Conservation (phyloP, 1,284 basidiomycete genomes). For the Macrocybe sp. region DNA sequence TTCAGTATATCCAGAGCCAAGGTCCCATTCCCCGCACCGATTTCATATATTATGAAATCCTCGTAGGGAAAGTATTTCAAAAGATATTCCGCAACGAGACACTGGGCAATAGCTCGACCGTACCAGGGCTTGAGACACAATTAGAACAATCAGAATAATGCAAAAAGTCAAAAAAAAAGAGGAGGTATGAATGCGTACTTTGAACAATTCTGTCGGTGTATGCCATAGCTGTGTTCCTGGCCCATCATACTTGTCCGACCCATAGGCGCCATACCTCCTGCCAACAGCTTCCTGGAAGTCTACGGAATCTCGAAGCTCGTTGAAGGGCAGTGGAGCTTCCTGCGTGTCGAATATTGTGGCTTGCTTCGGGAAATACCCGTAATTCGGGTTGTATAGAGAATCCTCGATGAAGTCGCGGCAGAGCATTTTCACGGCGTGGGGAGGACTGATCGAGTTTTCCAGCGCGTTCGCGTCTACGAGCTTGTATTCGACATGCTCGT, state of each 20-base stretch:
- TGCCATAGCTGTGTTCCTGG: slow-evolving; percentile 96
- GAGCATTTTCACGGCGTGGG: slow-evolving; percentile 87
- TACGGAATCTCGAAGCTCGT: slow-evolving; percentile 56
- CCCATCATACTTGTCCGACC: slow-evolving; percentile 55
- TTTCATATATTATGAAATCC: slow-evolving; percentile 94
- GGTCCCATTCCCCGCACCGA: slow-evolving; percentile 97
- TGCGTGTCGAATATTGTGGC: slow-evolving; percentile 81
- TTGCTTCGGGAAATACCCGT: slow-evolving; percentile 95
- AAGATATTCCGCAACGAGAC: slow-evolving; percentile 88
- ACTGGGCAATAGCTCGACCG: slow-evolving; percentile 85
- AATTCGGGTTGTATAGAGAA: slow-evolving; percentile 93
- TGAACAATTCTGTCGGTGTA: slow-evolving; percentile 97
- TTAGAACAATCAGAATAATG: background rate
- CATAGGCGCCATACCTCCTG: slow-evolving; percentile 69
- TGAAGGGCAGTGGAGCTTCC: slow-evolving; percentile 70
- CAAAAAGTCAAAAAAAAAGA: slow-evolving; percentile 2
- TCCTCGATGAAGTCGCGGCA: slow-evolving; percentile 97
- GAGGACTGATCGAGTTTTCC: slow-evolving; percentile 56
- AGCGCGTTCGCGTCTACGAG: slow-evolving; percentile 76
- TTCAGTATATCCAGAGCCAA: slow-evolving; percentile 86
- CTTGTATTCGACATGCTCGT: slow-evolving; percentile 49
- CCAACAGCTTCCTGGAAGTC: slow-evolving; percentile 85
- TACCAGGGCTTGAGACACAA: slow-evolving; percentile 75
- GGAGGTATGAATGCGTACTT: slow-evolving; percentile 50
- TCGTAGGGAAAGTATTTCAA: slow-evolving; percentile 94